These are phyloP conservation scores for Nemania bipapillata DNA, from an alignment of 2,329 filamentous ascomycete genomes.

Conservation along the genomic window DNA sequence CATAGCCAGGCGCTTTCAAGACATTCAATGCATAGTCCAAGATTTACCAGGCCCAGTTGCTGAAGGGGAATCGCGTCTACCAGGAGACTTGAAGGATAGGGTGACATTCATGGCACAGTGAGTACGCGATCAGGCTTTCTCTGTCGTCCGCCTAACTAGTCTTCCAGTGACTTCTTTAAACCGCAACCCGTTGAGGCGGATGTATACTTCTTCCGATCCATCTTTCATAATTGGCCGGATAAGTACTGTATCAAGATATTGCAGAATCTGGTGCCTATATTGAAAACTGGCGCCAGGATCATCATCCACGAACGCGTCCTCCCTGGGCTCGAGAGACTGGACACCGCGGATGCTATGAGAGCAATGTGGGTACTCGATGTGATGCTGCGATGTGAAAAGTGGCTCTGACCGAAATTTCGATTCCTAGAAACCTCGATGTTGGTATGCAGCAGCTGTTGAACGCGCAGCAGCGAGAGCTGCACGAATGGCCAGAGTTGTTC, in stretches of 20 bases:
- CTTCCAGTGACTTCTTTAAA: slow-evolving; percentile 41
- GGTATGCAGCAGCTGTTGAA: slow-evolving; percentile 45
- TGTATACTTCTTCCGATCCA: slow-evolving; percentile 47
- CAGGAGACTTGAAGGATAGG: slow-evolving; percentile 33
- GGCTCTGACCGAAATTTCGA: neutral
- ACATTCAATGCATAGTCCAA: slow-evolving; percentile 45
- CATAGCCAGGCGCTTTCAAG: slow-evolving; percentile 45
- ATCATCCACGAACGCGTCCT: slow-evolving; percentile 42
- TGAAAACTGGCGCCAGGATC: slow-evolving; percentile 40
- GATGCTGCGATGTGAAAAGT: neutral
- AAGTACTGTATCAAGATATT: slow-evolving; percentile 50
- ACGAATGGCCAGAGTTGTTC: slow-evolving; percentile 43
- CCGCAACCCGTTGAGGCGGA: slow-evolving; percentile 37
- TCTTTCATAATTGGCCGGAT: slow-evolving; percentile 51
- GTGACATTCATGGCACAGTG: slow-evolving; percentile 39
- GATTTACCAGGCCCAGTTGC: slow-evolving; percentile 38
- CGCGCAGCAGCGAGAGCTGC: slow-evolving; percentile 40
- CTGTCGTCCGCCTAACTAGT: neutral
- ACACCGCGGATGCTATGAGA: slow-evolving; percentile 36
- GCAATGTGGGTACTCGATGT: slow-evolving; percentile 40
- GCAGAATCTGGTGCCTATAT: slow-evolving; percentile 44
- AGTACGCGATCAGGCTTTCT: slow-evolving; percentile 13
- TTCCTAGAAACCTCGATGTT: slow-evolving; percentile 37
- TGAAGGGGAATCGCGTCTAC: slow-evolving; percentile 34
- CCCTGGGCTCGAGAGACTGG: slow-evolving; percentile 32